Conservation (phyloP, 1,284 basidiomycete species). For the Tilletia caries region DNA sequence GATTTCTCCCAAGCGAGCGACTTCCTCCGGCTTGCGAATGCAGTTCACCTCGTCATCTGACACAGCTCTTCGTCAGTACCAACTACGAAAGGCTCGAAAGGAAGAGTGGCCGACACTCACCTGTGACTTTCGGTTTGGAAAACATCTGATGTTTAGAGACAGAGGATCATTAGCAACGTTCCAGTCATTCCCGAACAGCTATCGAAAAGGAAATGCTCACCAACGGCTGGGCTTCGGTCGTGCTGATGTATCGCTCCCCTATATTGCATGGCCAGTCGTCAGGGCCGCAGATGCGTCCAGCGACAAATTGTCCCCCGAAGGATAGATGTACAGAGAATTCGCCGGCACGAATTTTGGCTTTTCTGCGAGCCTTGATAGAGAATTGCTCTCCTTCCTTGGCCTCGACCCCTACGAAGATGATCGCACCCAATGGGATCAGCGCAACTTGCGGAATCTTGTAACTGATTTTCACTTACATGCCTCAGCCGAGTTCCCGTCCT, state of each 20-base stretch:
- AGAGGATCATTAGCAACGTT: neutral
- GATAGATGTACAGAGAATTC: too few relatives aligned
- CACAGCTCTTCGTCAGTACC: neutral
- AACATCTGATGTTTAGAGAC: neutral
- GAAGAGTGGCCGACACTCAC: neutral
- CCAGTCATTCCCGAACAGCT: neutral
- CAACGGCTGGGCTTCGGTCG: neutral
- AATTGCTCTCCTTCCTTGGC: neutral
- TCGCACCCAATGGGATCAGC: too few relatives aligned
- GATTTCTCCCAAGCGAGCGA: neutral
- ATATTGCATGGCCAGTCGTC: neutral
- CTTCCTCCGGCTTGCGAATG: neutral
- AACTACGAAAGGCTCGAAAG: too few relatives aligned
- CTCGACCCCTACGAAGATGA: neutral
- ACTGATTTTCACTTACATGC: neutral
- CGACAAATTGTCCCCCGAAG: neutral
- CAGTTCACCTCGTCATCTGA: neutral
- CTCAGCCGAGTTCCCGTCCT: neutral
- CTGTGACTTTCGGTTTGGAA: neutral
- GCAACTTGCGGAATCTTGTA: neutral
- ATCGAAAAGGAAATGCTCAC: conserved; percentile 1
- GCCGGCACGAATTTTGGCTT: too few relatives aligned
- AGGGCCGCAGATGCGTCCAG: too few relatives aligned
- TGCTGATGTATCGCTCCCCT: neutral
- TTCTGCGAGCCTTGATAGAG: neutral